Conservation (phyloP, 192 early-diverging fungal species). For the Coemansia aciculifera region DNA sequence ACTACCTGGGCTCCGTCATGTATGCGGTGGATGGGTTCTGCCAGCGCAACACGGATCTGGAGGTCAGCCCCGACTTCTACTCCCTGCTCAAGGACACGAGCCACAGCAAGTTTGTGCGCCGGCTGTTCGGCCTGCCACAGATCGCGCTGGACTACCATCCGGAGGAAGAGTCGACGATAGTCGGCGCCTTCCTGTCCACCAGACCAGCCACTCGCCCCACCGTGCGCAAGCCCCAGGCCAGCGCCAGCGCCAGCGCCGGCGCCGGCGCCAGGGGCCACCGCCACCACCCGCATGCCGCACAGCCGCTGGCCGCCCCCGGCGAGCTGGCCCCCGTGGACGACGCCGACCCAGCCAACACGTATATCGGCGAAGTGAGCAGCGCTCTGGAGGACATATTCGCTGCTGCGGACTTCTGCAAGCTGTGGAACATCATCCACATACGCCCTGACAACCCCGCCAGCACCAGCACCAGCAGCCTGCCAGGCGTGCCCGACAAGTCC, state of each 20-base stretch:
- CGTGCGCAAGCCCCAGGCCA: slow-evolving; percentile 60
- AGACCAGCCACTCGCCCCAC: slow-evolving; percentile 50
- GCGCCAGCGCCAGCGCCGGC: slow-evolving; percentile 23
- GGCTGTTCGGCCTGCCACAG: slow-evolving; percentile 70
- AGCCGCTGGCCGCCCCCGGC: slow-evolving; percentile 40
- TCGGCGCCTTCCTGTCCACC: slow-evolving; percentile 74
- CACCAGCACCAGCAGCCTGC: slow-evolving; percentile 16
- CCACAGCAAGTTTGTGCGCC: slow-evolving; percentile 69
- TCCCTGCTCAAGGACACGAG: slow-evolving; percentile 77
- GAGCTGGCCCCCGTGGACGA: slow-evolving; percentile 35
- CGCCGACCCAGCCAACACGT: slow-evolving; percentile 45
- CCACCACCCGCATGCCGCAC: background rate
- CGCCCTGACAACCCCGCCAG: slow-evolving; percentile 61
- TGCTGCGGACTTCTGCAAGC: slow-evolving; percentile 71
- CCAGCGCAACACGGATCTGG: slow-evolving; percentile 71
- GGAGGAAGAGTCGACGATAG: slow-evolving; percentile 69
- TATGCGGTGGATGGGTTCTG: slow-evolving; percentile 64
- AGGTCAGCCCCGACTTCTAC: slow-evolving; percentile 79
- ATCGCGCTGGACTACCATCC: slow-evolving; percentile 81
- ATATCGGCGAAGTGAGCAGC: slow-evolving; percentile 60
- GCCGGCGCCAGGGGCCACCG: no score
- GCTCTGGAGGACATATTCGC: slow-evolving; percentile 77
- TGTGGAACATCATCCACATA: slow-evolving; percentile 85
- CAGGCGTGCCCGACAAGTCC: slow-evolving; percentile 59
- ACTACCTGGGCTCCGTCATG: slow-evolving; percentile 69